phyloP scores from a whole-genome alignment of 2,329 filamentous ascomycete species.

The Celoporthe dispersa region DNA sequence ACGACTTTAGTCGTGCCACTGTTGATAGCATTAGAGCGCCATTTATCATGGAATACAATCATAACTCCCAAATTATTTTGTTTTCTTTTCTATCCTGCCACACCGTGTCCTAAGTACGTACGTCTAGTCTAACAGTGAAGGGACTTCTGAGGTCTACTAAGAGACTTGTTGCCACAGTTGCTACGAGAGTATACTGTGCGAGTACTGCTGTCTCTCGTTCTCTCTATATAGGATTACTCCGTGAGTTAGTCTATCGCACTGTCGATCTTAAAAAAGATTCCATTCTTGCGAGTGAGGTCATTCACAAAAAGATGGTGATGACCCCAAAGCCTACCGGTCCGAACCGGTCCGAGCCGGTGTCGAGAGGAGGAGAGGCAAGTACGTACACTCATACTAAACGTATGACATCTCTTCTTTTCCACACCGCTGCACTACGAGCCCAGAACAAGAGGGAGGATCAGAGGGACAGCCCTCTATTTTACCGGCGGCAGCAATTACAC shows the following conservation, averaged over 20 bases:
- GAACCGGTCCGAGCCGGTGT: neutral
- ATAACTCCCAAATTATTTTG: neutral
- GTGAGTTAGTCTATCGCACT: neutral
- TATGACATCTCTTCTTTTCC: neutral
- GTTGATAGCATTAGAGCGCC: slow-evolving; percentile 6
- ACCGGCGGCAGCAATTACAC: slow-evolving; percentile 23
- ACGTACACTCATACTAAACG: neutral
- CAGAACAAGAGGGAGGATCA: neutral
- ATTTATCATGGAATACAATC: neutral
- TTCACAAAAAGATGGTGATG: neutral
- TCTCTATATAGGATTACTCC: neutral
- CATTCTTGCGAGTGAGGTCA: neutral
- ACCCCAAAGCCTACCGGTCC: neutral
- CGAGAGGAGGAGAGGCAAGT: neutral
- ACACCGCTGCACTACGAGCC: neutral
- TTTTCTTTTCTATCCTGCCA: neutral
- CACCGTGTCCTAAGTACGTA: neutral
- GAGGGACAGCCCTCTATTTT: neutral
- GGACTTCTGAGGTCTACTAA: neutral
- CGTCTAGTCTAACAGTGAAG: neutral
- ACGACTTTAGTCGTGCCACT: neutral
- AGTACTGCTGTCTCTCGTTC: no score
- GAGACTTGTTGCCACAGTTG: no score
- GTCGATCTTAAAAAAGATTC: neutral
- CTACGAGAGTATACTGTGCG: no score